Conservation (phyloP, 2,329 filamentous ascomycete species). For the Monosporascus sp. region DNA sequence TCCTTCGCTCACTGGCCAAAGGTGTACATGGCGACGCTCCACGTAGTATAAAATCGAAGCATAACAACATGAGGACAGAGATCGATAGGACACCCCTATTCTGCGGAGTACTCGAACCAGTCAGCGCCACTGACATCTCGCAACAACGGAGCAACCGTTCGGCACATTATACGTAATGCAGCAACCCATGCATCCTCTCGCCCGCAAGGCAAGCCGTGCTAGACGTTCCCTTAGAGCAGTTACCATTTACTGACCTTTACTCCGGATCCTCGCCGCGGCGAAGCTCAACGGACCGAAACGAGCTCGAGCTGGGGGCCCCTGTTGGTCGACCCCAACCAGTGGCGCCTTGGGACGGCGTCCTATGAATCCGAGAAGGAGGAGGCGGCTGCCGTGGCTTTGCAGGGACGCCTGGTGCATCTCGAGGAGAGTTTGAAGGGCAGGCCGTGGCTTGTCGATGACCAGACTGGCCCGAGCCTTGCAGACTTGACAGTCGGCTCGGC, state of each 20-base stretch:
- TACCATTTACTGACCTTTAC: not conserved
- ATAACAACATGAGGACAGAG: too few species aligned
- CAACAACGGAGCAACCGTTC: not conserved
- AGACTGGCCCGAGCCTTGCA: not conserved
- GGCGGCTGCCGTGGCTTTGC: not conserved
- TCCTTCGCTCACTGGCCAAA: too few species aligned
- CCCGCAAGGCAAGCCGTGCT: not conserved
- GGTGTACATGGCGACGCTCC: too few species aligned
- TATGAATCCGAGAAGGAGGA: conserved; percentile 1
- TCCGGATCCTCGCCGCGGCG: not conserved
- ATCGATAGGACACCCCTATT: too few species aligned
- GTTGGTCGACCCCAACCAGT: not conserved
- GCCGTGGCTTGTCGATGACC: not conserved
- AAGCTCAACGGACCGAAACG: conserved; percentile 19
- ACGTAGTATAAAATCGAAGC: too few species aligned
- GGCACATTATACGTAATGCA: not conserved
- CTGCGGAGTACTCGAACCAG: too few species aligned
- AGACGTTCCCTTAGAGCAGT: too few species aligned
- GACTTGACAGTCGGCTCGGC: not conserved
- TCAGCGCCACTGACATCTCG: not conserved
- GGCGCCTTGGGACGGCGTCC: not conserved
- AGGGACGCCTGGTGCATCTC: not conserved
- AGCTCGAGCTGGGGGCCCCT: conserved; percentile 4
- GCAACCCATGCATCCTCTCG: not conserved
- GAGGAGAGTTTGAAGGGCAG: not conserved